Percentiles rank a stretch among this genome's conserved stretches.
Conservation (phyloP, 768 basidiomycete species). For the Hericium coralloides region DNA sequence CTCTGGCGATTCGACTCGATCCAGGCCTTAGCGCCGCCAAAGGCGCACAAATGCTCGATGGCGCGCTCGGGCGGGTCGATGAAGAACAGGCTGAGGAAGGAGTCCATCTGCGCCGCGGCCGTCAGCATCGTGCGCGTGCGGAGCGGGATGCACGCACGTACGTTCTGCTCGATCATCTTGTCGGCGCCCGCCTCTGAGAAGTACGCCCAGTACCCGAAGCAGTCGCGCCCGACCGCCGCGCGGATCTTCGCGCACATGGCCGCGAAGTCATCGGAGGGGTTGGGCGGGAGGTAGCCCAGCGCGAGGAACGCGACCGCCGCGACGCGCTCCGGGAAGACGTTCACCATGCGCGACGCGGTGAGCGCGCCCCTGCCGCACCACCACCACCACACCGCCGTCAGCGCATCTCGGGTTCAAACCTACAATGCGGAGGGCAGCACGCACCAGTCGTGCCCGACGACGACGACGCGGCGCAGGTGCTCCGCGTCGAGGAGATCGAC, state of each 20-base stretch:
- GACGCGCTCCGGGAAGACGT: too few species aligned
- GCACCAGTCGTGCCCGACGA: neutral
- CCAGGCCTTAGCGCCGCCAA: constrained; percentile 25
- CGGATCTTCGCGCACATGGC: too few species aligned
- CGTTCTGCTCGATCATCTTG: neutral
- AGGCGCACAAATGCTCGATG: constrained; percentile 27
- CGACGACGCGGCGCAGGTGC: neutral
- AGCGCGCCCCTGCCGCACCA: neutral
- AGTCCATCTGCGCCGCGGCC: constrained; percentile 34
- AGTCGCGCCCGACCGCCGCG: neutral
- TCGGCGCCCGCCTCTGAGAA: neutral
- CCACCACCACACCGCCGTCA: too few species aligned
- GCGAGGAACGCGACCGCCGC: neutral
- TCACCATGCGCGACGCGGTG: too few species aligned
- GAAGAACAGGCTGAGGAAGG: constrained; percentile 27
- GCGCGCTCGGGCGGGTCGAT: constrained; percentile 27
- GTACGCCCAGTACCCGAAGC: neutral
- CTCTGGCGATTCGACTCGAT: neutral
- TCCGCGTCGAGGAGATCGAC: neutral
- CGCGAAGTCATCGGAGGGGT: constrained; percentile 10
- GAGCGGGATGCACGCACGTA: too few species aligned
- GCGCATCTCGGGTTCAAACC: too few species aligned
- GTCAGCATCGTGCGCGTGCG: too few species aligned
- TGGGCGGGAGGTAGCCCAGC: neutral
- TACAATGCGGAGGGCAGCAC: too few species aligned